Evolutionary conservation across 164 flowering plant species (phyloP).

Genomic region (Pachysandra terminalis): DNA sequence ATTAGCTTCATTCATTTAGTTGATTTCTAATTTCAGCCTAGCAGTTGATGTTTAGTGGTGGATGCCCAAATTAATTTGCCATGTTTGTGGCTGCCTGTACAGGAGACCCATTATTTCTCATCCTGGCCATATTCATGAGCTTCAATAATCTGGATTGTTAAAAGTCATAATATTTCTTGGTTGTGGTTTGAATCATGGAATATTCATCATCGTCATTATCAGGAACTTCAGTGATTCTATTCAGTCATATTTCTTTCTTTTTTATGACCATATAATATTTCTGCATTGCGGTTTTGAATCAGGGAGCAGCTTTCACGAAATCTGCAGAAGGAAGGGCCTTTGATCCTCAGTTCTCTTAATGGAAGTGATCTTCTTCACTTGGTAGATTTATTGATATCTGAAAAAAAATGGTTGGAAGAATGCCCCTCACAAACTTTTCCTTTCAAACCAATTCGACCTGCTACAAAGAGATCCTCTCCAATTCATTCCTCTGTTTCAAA

Average conservation of each 20-base stretch:
- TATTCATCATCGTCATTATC: no score
- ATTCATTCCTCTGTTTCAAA: conserved; percentile 28
- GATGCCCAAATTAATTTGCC: background rate
- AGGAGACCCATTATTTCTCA: background rate
- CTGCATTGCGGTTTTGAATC: conserved; percentile 14
- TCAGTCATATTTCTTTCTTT: background rate
- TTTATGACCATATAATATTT: background rate
- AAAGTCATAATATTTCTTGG: no score
- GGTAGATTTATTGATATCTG: conserved; percentile 54
- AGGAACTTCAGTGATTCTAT: background rate
- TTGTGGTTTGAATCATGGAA: no score
- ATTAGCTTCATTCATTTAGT: background rate
- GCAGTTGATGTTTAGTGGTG: background rate
- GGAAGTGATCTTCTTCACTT: conserved; percentile 39
- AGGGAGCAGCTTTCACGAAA: conserved; percentile 52
- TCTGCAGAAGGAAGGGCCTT: conserved; percentile 57
- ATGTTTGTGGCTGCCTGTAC: background rate
- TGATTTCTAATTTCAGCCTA: no score
- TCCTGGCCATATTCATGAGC: background rate
- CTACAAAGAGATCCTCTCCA: conserved; percentile 12
- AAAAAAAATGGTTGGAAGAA: conserved; percentile 77
- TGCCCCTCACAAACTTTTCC: conserved; percentile 32
- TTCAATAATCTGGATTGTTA: no score
- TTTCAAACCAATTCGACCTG: conserved; percentile 33
- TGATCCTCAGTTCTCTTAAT: conserved; percentile 34